Evolutionary conservation across 495 filamentous ascomycete genomes (phyloP), one percentile per base, ranked within the genome.

Genomic region (Pyrenula aspistea): DNA sequence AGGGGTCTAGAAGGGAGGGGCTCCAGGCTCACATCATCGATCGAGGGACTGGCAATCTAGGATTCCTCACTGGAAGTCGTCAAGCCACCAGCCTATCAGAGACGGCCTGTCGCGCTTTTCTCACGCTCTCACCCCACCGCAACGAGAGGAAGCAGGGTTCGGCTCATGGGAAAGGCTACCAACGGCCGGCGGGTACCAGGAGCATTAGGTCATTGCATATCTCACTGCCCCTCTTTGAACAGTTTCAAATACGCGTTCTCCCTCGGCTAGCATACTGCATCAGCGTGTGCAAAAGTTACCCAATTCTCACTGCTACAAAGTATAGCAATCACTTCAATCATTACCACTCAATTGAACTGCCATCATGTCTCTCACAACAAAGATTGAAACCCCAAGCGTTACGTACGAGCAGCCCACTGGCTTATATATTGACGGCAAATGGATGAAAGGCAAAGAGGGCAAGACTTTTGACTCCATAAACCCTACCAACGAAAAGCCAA

Each of bases 341-440:
- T 42, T 8, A 42, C 31, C 8, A 42, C 15, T 42, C 15, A 15
- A 42, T 42, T 8, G 15, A 42, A 59, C 10, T 20, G 56, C 56
- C 63, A 71, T 58, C 63, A 81, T 77, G 75, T 70, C 80, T 70
- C 64, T 79, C 42, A 77, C 72, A 22, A 63, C 72, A 20, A 72
- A 81, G 55, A 73, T 91, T 56, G 78, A 82, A 68, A 89, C 87
- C 64, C 86, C 86, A 52, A 58, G 74, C 58, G 78, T 81, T 59
- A 79, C 87, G 64, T 93, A 86, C 66, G 81, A 84, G 61, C 91
- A 95, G 74, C 91, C 90, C 23, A 86, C 84, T 22, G 91, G 91
- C 69, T 76, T 96, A 89, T 95, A 83, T 77, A 89, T 84, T 50
- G 1, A 98, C 83, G 91, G 91, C 68, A 91, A 97, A 74, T 98